Evolutionary conservation across 2,329 filamentous ascomycete genomes (phyloP), one percentile per base, ranked within the genome.

Genomic region (Clarireedia paspali): DNA sequence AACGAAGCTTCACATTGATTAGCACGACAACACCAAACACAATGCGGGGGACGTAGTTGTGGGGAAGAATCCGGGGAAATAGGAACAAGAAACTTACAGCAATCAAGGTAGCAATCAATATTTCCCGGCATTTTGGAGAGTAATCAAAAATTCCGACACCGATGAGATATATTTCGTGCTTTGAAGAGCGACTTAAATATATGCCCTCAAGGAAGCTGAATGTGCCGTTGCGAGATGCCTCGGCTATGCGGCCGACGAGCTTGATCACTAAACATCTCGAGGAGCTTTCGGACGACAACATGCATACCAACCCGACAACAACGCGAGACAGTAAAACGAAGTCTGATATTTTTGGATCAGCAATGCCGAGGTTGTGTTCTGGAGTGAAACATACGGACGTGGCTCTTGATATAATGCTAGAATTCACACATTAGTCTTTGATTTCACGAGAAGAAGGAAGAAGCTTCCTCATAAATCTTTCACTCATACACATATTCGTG

Each of bases 31-130:
- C 30, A 12, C 30, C 20, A 20, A 34, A 12, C 30, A 4, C 40
- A 39, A 47, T 38, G 17, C 20, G 36, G 52, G 51, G 50, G 24
- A 46, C 24, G 14, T 23, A 24, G 4, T n/a, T 27, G 44, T 15
- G 24, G 10, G n/a, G 38, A n/a, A 23, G 5, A 39, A n/a, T 5
- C 24, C 27, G 10, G 5, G 46, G 24, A 42, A 36, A 27, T 3
- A 20, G 5, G 36, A 14, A 27, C 7, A 53, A 5, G 15, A 38
- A 42, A 54, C 75, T 59, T 71, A 87, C 85, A 80, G 65, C 84
- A 78, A 70, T 89, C 85, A 55, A 88, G 60, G 65, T 87, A 88
- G 57, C 77, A 79, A 59, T 85, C 82, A 62, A 89, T 87, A 55
- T 78, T 78, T 53, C 78, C 77, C 20, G 74, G 74, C 83, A 87